A percentile compares a stretch with the other conserved stretches of the same genome.
Evolutionary conservation across 225 moss, liverwort and hornwort species (phyloP).

Genomic region (Bryoerythrophyllum caledonicum): DNA sequence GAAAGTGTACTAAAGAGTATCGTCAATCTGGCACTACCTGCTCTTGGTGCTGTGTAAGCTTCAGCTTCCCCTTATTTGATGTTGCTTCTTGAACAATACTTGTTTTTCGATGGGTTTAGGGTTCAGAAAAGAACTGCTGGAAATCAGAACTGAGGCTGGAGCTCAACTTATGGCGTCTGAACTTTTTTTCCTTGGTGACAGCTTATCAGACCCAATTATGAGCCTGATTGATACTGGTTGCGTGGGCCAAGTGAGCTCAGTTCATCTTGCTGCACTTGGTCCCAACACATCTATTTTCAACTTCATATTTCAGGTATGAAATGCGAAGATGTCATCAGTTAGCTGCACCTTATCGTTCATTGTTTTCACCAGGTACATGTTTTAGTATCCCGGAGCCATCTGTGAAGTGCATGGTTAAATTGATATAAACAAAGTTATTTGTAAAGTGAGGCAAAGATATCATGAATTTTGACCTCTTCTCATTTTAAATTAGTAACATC

Average conservation of each 20-base stretch:
- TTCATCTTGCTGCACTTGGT: conserved; percentile 83
- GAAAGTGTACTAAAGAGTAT: conserved; percentile 60
- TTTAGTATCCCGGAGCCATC: neutral
- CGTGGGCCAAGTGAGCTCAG: conserved; percentile 81
- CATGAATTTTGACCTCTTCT: no score
- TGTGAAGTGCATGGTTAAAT: neutral
- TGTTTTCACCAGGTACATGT: neutral
- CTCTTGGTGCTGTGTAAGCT: conserved; percentile 77
- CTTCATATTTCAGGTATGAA: conserved; percentile 62
- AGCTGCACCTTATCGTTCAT: neutral
- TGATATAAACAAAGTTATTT: neutral
- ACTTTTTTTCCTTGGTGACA: conserved; percentile 2
- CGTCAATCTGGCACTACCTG: conserved; percentile 67
- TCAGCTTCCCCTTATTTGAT: neutral
- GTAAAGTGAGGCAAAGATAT: no score
- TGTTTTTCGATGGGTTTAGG: neutral
- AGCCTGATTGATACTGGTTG: conserved; percentile 91
- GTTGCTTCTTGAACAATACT: neutral
- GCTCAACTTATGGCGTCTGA: neutral
- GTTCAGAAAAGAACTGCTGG: neutral
- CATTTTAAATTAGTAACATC: no score
- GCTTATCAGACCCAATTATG: conserved; percentile 83
- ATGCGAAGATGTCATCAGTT: neutral
- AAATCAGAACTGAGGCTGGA: neutral
- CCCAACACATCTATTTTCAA: conserved; percentile 90